Evolutionary conservation across 2,329 filamentous ascomycete species (phyloP), one percentile per base, ranked within the genome.

Genomic region (Cladosporium cucumerinum): DNA sequence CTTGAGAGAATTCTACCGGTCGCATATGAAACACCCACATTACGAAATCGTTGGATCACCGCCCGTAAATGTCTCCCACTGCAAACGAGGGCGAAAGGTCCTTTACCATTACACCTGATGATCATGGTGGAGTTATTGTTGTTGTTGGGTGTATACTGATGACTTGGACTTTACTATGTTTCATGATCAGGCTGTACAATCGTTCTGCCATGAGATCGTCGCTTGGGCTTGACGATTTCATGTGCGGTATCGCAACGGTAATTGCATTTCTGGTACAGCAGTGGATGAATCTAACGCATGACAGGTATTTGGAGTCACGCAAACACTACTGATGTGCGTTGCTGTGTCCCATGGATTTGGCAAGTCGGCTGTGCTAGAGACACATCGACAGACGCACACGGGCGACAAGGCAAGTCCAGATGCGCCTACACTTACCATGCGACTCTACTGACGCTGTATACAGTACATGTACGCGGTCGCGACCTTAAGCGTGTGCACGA

Each of bases 81-180:
- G 48, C 28, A 10, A 34, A 16, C 10, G 60, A 54, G 43, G 69
- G 70, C n/a, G 67, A 67, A 25, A 59, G 70, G 52, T 66, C 64
- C 30, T 72, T 71, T 65, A 68, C 68, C 34, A 72, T 69, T 12
- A 70, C 68, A 23, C 61, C 65, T 26, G 58, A 68, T 34, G 70
- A 71, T 34, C 70, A 70, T 68, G 69, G 70, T 61, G 70, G 70
- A 16, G 67, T 72, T 36, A 69, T 69, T 18, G 51, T 71, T 25
- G 68, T 68, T 21, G 66, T 72, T 39, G 68, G 69, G 36, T 71
- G 69, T 25, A 62, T 71, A 18, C 66, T 72, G 68, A 69, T 67
- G 25, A 70, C 68, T 10, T 72, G 68, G 68, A 68, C 67, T 5
- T 58, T 72, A 4, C 66, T 72, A 5, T 70, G 69, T 65, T 72